Evolutionary conservation across 164 flowering plant genomes (phyloP), one percentile per base, ranked within the genome.

Genomic region (Chloranthus sessilifolius): DNA sequence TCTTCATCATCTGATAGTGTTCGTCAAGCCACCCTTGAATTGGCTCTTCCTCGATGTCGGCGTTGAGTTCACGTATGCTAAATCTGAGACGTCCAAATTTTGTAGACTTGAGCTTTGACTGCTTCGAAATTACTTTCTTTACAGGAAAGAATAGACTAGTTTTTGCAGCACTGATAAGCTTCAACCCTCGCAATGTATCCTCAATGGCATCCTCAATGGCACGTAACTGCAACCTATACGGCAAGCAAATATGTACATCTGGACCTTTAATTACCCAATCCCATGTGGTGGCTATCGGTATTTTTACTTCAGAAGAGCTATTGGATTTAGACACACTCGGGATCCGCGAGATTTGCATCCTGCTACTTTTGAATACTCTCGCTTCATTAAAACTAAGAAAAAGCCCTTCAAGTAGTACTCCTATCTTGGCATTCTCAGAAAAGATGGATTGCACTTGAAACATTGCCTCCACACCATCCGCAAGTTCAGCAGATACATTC

Each of bases 11-110:
- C 25, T 75, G 80, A 64, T 76, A 87, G 66, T 87, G 99, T 59
- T 89, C 95, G 72, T 94, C 99, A 72, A 94, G 96, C 99, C 99
- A 94, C 46, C 99, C 99, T 53, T 94, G 99, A 44, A 94, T 36
- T 27, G 99, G 99, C 67, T 94, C 97, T 72, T 94, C 99, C 69
- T 94, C 99, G 48, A 94, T 87, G 43, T 87, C 89, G 63, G 83
- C 86, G 50, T 75, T 83, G 19, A 94, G 61, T 58, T 83, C 85
- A 26, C 95, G 85, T 58, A 94, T 74, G 59, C 77, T 73, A 53
- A 89, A 86, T 68, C 68, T 87, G 39, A 94, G 51, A 59, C 85
- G 46, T 23, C 96, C 97, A 68, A 82, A 58, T 63, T 82, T 82
- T 42, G 68, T 37, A 40, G 88, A 74, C 61, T 72, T 69, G 24